Base-by-base conservation (phyloP, 2,329 filamentous ascomycete genomes). In the Colletotrichum filicis region DNA sequence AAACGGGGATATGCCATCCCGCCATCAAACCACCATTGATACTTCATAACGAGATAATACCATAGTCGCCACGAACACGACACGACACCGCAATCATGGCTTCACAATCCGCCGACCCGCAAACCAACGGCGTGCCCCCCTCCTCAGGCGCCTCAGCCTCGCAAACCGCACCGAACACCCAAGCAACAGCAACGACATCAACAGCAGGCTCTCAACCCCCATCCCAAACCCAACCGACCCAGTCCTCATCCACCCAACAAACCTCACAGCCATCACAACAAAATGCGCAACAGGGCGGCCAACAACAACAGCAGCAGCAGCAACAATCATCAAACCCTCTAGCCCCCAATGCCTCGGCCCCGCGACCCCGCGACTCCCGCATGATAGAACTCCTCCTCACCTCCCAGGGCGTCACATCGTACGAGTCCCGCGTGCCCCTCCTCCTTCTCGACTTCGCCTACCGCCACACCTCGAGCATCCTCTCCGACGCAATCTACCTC, bases 381-480 rank as follows among this genome's bases (percentile, higher is more conserved):
- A 91, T 95, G 16, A 90, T 97, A 78, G 94, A 96, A 83, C 90
- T 95, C 22, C 89, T 97, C 64, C 91, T 97, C 61, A 92, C 92
- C 24, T 93, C 92, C 8, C 92, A 95, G 78, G 94, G 94, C 79
- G 93, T 96, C 11, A 92, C 92, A 5, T 88, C 92, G 53, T 97
- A 95, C 86, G 94, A 96, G 81, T 90, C 93, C 81, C 93, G 94
- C 78, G 94, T 97, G 1, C 94, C 94, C 0, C 89, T 96, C 0
- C 91, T 95, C 71, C 91, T 97, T 61, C 91, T 97, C 80, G 94
- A 97, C 85, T 96, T 96, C 80, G 93, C 94, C 61, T 97, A 97
- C 87, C 91, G 94, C 49, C 94, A 95, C 86, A 94, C 92, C 11
- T 91, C 91, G 1, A 88, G 90, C 70, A 87, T 95, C 46, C 90